Evolutionary conservation across 495 filamentous ascomycete genomes (phyloP).

Genomic region (Clavariopsis aquatica): DNA sequence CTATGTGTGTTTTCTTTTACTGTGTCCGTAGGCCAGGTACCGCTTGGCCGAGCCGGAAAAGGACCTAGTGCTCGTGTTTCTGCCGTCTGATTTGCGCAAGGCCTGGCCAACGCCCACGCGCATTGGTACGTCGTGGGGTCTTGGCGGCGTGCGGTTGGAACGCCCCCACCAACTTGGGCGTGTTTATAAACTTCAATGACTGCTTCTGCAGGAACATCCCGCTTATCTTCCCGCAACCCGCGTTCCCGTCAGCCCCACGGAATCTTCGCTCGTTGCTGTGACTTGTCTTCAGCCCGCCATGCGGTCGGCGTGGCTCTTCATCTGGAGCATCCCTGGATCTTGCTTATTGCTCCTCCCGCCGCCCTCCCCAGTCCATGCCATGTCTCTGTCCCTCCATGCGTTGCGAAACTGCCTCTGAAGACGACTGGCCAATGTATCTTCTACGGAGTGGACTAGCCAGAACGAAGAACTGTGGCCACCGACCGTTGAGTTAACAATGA

Average conservation of each 20-base stretch:
- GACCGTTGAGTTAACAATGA: conserved; percentile 19
- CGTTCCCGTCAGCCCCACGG: conserved; percentile 30
- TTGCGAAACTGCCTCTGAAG: conserved; percentile 5
- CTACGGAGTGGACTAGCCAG: conserved; percentile 11
- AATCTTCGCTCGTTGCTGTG: conserved; percentile 3
- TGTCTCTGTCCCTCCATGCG: not conserved
- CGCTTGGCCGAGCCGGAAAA: conserved; percentile 16
- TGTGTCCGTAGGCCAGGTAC: not conserved
- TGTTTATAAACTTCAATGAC: conserved; percentile 27
- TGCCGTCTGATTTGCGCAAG: not conserved
- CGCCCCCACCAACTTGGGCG: conserved; percentile 17
- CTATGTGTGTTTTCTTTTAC: conserved; percentile 19
- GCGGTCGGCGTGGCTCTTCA: conserved; percentile 10
- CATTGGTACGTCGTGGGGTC: conserved; percentile 19
- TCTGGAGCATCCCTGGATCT: conserved; percentile 10
- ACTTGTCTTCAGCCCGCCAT: not conserved
- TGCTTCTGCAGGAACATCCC: conserved; percentile 32
- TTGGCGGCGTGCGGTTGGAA: no score
- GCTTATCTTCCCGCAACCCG: conserved; percentile 30
- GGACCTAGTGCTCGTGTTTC: conserved; percentile 10
- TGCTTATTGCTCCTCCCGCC: conserved; percentile 32
- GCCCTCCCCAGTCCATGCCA: conserved; percentile 19
- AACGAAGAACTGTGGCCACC: conserved; percentile 24
- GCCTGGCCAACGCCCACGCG: conserved; percentile 14
- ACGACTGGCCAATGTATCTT: conserved; percentile 22